Conservation (phyloP, 75 land plant genomes). For the Cryptomeria japonica region DNA sequence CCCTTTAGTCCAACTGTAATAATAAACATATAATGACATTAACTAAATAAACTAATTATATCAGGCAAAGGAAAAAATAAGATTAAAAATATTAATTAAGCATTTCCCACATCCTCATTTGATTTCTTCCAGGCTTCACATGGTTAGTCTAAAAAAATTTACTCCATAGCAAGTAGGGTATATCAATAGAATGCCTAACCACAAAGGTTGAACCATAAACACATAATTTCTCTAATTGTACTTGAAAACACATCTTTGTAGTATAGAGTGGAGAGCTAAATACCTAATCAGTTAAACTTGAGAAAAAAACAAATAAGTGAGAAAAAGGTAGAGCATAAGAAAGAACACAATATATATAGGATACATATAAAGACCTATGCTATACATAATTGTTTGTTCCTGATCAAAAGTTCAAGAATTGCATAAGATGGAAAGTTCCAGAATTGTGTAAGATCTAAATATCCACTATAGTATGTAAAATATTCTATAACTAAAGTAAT, state of each 20-base stretch:
- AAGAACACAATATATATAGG: neutral
- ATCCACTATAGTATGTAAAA: neutral
- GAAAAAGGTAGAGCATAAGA: neutral
- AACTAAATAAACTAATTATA: neutral
- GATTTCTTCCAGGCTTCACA: neutral
- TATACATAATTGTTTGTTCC: neutral
- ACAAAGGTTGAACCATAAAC: neutral
- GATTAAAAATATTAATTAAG: neutral
- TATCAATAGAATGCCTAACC: neutral
- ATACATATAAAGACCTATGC: neutral
- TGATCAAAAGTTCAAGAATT: neutral
- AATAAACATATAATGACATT: neutral
- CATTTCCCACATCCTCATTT: neutral
- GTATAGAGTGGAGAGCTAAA: neutral
- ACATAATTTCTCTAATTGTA: neutral
- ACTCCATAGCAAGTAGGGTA: neutral
- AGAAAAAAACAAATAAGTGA: neutral
- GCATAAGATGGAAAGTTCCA: neutral
- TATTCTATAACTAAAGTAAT: neutral
- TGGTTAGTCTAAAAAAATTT: neutral
- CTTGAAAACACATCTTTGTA: neutral
- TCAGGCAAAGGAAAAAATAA: neutral
- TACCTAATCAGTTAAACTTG: neutral
- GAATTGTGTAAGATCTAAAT: neutral
- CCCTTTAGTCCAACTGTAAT: slow-evolving; percentile 74